Conservation (phyloP, 2,329 filamentous ascomycete species). For the Cordyceps cateniannulata region DNA sequence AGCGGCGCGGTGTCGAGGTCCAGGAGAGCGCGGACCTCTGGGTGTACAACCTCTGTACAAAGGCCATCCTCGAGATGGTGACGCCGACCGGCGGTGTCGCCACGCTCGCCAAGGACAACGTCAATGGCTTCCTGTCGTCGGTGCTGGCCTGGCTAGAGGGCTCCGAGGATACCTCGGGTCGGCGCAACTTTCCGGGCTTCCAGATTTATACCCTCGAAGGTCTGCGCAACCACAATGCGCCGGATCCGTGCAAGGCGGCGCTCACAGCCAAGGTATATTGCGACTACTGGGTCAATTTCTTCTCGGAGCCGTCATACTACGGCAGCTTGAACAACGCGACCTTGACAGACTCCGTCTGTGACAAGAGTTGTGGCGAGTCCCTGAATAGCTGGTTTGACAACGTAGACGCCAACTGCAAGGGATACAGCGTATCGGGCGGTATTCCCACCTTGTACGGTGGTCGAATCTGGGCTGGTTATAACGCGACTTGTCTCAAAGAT, state of each 20-base stretch:
- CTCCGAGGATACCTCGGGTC: too few relatives aligned
- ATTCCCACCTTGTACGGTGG: not conserved
- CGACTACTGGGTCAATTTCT: not conserved
- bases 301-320: not conserved
- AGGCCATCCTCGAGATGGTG: not conserved
- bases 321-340: not conserved
- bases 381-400: slow-evolving; percentile 13
- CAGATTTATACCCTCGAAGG: not conserved
- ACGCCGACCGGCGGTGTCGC: slow-evolving; percentile 21
- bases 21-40: slow-evolving; percentile 11
- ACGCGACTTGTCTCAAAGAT: slow-evolving; percentile 18
- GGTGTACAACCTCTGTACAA: slow-evolving; percentile 2
- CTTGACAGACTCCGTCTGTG: not conserved
- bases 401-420: not conserved
- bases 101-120: slow-evolving; percentile 48
- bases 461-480: not conserved
- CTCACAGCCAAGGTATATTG: not conserved
- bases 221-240: not conserved
- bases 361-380: not conserved
- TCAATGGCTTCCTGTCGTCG: slow-evolving; percentile 52
- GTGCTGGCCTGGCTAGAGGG: not conserved
- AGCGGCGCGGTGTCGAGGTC: slow-evolving; percentile 27
- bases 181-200: not conserved
- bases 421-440: not conserved
- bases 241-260: not conserved